Evolutionary conservation across 1,284 basidiomycete species (phyloP), one percentile per base, ranked within the genome.

Genomic region (Hortiboletus rubellus): DNA sequence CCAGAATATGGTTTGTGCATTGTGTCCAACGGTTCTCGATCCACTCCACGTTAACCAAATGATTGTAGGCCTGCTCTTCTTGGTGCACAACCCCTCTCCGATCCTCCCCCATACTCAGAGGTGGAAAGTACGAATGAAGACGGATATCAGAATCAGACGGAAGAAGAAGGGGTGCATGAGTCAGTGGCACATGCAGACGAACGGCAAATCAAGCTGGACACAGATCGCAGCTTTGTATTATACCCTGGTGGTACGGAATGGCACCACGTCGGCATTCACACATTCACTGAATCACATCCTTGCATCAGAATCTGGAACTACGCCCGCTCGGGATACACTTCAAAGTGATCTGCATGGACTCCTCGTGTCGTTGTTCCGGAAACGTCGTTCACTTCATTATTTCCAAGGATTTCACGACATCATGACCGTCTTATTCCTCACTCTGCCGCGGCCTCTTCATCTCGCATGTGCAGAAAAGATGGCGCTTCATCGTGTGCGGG

Each of bases 371-470:
- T 71, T 95, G 3, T 89, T 97, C 64, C 82, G 91, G 27, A 83
- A 80, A 66, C 82, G 89, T 57, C 87, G 87, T 7, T 80, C 78
- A 40, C 76, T 98, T 40, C 83, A 81, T 68, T 98, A 97, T 73
- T 98, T 95, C 65, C 94, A 96, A 85, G 95, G 95, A 42, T 96
- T 93, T 70, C 95, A 98, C 70, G 95, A 97, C 69, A 92, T 98
- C 46, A 80, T 94, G 34, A 89, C 92, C 0, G 92, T 97, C 12
- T 63, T 97, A 1, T 90, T 91, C 63, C 80, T 97, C 31, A 95
- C 94, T 0, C 77, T 95, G 9, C 87, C 87, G 3, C 68, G 72
- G 33, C 80, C 84, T 41, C 58, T 84, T 27, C 82, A 85, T 59
- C 67, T 90, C 24, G 75, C 73, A 18, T 84, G 83, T 60, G 79